Base-by-base conservation (phyloP, 2,329 filamentous ascomycete species). In the Botrytis byssoidea region DNA sequence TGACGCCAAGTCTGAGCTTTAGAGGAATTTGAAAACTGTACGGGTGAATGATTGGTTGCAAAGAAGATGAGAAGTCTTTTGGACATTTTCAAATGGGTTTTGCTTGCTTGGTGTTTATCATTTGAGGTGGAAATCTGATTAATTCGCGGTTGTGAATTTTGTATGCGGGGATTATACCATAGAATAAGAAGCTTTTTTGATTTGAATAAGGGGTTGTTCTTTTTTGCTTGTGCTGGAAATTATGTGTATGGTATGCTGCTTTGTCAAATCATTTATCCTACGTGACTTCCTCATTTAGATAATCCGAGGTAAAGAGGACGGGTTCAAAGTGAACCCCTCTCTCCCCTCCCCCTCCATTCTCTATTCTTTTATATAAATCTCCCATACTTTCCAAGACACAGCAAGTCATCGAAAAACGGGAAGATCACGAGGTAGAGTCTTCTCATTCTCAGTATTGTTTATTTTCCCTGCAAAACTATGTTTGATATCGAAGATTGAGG, bases 1-100 rank as follows among this genome's bases (percentile, higher is more conserved):
- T 29, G 77, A 78, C 66, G 44, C 44, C 12, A 75, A 73, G 42
- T 73, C 70, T 20, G 74, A 72, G 40, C 71, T 77, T 72, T 76
- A 57, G 2, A 57, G 71, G 59, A 32, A 8, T 25, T 29, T 3
- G 16, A 18, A n/a, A 20, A 10, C 1, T n/a, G 4, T 20, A 14
- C 22, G 55, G 35, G 4, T 42, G 20, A 16, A 4, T 20, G 32
- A 37, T 46, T 42, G 16, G 6, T 20, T 10, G n/a, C 10, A 22
- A 51, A 29, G n/a, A 18, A 29, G 35, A 7, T 12, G n/a, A 37
- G 29, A 60, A 29, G 18, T 60, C 18, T 29, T 29, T 64, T 44
- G 61, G 37, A 44, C 16, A n/a, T 22, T 32, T 22, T 20, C 6
- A 10, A 22, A 12, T n/a, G 46, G 44, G 32, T 12, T 48, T 48